Evolutionary conservation across 1,284 basidiomycete genomes (phyloP), one percentile per base, ranked within the genome.

Genomic region (Malassezia vespertilionis): DNA sequence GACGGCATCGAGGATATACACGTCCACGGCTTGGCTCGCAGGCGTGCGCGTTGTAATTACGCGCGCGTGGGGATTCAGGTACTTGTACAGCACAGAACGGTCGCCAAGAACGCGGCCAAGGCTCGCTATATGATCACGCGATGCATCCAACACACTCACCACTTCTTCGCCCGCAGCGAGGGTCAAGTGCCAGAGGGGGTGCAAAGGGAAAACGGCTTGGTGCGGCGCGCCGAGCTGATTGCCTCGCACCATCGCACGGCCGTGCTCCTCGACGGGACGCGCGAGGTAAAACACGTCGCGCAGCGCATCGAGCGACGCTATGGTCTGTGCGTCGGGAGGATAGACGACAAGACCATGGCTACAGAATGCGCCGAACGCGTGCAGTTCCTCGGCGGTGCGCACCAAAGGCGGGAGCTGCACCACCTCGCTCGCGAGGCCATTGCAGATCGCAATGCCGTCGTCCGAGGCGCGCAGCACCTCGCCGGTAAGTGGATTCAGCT

Each of bases 51-150:
- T 84, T 6, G 82, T 74, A 22, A 86, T 74, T 3, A 82, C 79
- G 33, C 82, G 75, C 14, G 87, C 63, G 57, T 86, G 80, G 5
- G 84, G 83, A 69, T 91, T 91, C 54, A 95, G 77, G 68, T 91
- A 93, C 74, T 96, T 96, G 77, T 93, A 91, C 44, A 95, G 71
- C 31, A 88, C 89, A 22, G 80, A 80, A 48, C 90, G 80, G 71
- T 93, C 82, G 5, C 85, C 87, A 2, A 86, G 74, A 3, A 91
- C 87, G 4, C 82, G 84, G 0, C 88, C 86, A 21, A 40, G 49
- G 43, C 57, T 59, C 18, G 61, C 61, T 7, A 61, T 49, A 18
- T 39, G 41, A 18, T 47, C 46, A 9, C 18, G 23, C 3, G 47
- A 33, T 12, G 45, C 41, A 22, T 56, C 46, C 28, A 47, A 27